Evolutionary conservation across 2,329 filamentous ascomycete species (phyloP), one percentile per base, ranked within the genome.

Genomic region (Arthrobotrys iridis): DNA sequence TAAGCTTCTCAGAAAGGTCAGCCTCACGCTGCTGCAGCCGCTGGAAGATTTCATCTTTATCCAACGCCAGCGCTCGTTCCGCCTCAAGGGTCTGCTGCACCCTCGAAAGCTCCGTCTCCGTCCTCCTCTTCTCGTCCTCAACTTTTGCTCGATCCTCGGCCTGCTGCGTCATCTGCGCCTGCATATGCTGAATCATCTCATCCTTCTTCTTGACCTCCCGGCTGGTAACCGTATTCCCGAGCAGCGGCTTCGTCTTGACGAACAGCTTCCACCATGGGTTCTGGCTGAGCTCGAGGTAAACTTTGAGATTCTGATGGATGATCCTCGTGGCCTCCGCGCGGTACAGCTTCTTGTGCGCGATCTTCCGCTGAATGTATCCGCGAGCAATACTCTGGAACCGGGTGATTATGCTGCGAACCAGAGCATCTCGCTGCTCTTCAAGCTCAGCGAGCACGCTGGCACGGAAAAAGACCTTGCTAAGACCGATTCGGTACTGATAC

Each of bases 31-130:
- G 85, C 81, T 97, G 95, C 20, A 99, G 85, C n/a, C 96, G 89
- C 81, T 94, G 96, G 85, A 98, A 99, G 74, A 99, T 99, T 80
- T 99, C 95, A 81, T 99, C 96, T 81, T 99, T 99, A 83, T 99
- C 95, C 3, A 99, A 85, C 0, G 95, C 95, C 43, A 99, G 86
- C n/a, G 94, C 92, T 57, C 95, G 89, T 82, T 99, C 96, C 78
- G 93, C 97, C 82, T 99, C 96, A 1, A 99, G 86, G 0, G 92
- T 96, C 79, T 98, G 93, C 81, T 97, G 93, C 50, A 98, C 92
- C 30, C 91, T 89, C 78, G 93, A 88, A 80, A 97, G 90, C 80
- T 99, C 95, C 11, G 90, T 86, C 78, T 98, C 91, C 1, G 92
- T 91, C 76, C 93, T 91, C 43, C 95, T 88, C 30, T 93, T 88